These are phyloP conservation scores for Fusarium sp. DNA, from an alignment of 2,329 filamentous ascomycete species.

Conservation along the genomic window DNA sequence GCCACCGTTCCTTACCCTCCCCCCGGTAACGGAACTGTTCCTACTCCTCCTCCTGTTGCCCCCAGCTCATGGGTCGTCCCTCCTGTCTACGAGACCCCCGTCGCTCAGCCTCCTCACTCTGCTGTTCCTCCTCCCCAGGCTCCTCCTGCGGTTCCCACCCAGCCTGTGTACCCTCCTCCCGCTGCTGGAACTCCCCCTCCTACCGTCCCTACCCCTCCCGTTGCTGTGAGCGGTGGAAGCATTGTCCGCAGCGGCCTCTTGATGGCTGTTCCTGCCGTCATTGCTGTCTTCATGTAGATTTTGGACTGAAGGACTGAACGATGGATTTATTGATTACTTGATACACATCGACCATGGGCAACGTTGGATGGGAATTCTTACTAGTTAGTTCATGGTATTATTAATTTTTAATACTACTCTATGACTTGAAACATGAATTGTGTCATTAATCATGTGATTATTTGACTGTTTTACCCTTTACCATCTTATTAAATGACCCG, in stretches of 20 bases:
- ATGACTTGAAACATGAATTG: not conserved
- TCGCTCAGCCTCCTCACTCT: conserved; percentile 2
- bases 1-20: conserved; percentile 27
- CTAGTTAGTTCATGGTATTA: conserved; percentile 17
- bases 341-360: conserved; percentile 2
- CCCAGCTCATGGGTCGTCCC: conserved; percentile 10
- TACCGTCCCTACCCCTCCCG: conserved; percentile 8
- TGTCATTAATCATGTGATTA: not conserved
- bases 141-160: not conserved
- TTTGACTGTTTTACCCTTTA: not conserved
- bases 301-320: conserved; percentile 5
- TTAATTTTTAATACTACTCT: conserved; percentile 27
- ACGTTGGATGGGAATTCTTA: not conserved
- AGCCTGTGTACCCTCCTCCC: conserved; percentile 7
- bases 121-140: not conserved
- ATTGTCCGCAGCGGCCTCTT: conserved; percentile 23
- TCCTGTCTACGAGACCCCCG: not conserved
- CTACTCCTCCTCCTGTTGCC: conserved; percentile 14
- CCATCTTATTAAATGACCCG: not conserved
- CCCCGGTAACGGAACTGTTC: conserved; percentile 28
- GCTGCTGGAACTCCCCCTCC: conserved; percentile 7
- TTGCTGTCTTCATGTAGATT: conserved; percentile 30
- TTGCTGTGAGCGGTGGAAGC: conserved; percentile 27
- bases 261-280: conserved; percentile 22
- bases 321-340: not conserved